Base-by-base conservation (phyloP, 2,329 filamentous ascomycete species). In the Alternaria panax region DNA sequence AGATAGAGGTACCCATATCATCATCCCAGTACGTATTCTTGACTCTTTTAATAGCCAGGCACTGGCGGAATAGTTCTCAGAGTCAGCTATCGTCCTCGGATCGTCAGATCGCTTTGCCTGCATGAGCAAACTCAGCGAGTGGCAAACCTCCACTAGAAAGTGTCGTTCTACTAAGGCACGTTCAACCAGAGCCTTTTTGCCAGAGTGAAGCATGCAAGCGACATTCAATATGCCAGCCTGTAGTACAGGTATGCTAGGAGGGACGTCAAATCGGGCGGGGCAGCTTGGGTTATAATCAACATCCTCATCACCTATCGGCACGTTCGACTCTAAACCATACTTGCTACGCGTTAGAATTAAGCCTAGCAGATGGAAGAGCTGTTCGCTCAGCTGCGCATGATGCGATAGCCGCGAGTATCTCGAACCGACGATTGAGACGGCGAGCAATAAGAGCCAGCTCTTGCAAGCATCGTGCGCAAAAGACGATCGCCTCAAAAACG, bases 361-460 rank as follows among this genome's bases (percentile, higher is more conserved):
- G 25, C 36, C 36, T n/a, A 65, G 45, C 11, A 59, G 20, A 24
- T 32, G 46, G 12, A 20, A 55, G 14, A 62, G 54, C 3, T 22
- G 24, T 22, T 53, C 47, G 22, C 24, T 22, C 12, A 34, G 30
- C 20, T 30, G 34, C 7, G 20, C 28, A 18, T 46, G 30, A 14
- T 57, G 58, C 16, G n/a, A 40, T 22, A 46, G 42, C 8, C 59
- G 25, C 53, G 62, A 43, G 45, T 68, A 74, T 34, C 64, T 70
- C 20, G 70, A 68, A 9, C 73, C 75, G 2, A 75, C 60, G 32
- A 69, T 60, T 8, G 64, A 66, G n/a, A 75, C 59, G 7, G 72
- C 72, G 18, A 76, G 57, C 16, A 70, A 57, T 9, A 74, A 61
- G 9, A 71, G 52, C 59, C 64, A 68, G 12, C 68, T 42, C 20